Evolutionary conservation across 2,329 filamentous ascomycete genomes (phyloP), one percentile per base, ranked within the genome.

Genomic region (Apiospora saccharicola): DNA sequence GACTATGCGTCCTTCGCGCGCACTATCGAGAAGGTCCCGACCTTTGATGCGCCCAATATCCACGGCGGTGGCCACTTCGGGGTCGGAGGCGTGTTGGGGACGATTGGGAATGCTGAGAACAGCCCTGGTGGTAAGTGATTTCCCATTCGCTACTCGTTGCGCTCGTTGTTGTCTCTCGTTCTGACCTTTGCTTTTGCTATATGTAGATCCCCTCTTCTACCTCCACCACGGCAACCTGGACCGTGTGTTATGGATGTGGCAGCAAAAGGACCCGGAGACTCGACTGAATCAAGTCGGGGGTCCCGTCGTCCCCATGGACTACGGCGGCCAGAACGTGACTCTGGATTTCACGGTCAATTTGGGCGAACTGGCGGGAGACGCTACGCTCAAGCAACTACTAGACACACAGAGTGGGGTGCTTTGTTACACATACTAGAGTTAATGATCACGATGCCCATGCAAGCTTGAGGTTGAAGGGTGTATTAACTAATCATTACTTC

Each of bases 241-340:
- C 43, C 67, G 44, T 1, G 41, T 68, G 12, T 13, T 68, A 1
- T 68, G 67, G 67, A 14, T 22, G 67, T 67, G 37, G 70, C 30
- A 41, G 22, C 64, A 64, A 19, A 51, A 68, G 24, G 70, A 71
- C 61, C 37, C 26, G 10, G 24, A 44, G 4, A 67, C 64, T 1
- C 26, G 70, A n/a, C 24, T 67, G 10, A 68, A 68, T 37, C 44
- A 71, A 24, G 70, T 71, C 10, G 70, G 70, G 10, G 70, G 70
- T 6, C 70, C 70, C 5, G 64, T 71, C 19, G 70, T 68, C 3
- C 70, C 70, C 14, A 51, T 71, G 44, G 61, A 71, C 61, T 71
- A 71, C 46, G 44, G 61, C 44, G 70, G 70, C n/a, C 46, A 67
- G 26, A 71, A 71, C 30, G 70, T 71, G 16, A 71, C 70, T 3